Base-by-base conservation (phyloP, 805 yeast species). In the Ogataea paradorogensis region DNA sequence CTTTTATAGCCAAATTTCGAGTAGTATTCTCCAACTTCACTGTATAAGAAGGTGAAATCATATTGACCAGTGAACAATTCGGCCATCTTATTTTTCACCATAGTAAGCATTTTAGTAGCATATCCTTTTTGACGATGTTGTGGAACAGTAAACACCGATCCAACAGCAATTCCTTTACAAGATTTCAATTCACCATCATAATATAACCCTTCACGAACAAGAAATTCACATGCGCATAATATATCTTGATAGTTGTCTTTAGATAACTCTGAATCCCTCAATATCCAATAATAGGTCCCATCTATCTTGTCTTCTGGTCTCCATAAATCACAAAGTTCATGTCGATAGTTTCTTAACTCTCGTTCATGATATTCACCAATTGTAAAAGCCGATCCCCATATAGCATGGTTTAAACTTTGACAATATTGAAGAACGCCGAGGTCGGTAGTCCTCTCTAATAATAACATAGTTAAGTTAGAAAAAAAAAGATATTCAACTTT, bases 1-100 rank as follows among this genome's bases (percentile, higher is more conserved):
- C 51, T 47, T 21, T 56, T 63, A 54, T 74, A 84, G 0, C 90
- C 95, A 47, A 82, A 76, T 46, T 69, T 65, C 26, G 69, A 63
- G 58, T 88, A 88, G 50, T 73, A 85, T 23, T 69, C 72, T 11
- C 84, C 91, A 15, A 84, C 77, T 34, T 82, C 93, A 46, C 91
- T 82, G 69, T 85, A 86, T 36, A 87, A 68, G 28, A 67, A 66
- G 26, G 70, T 58, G 23, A 67, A 58, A 20, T 58, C 58, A 23
- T 58, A 31, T 3, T 59, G 45, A 16, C 63, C 71, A 42, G 25
- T 15, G 8, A 55, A 56, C 7, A 49, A 10, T 2, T 45, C 28
- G 5, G 25, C 25, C 30, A 55, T 30, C 29, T 45, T 14, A 5
- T 58, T 48, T 38, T 65, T 61, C 26, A 76, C 48, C 16, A 40